Evolutionary conservation across 2,329 filamentous ascomycete species (phyloP), one percentile per base, ranked within the genome.

Genomic region (Sordariomycetes sp.): DNA sequence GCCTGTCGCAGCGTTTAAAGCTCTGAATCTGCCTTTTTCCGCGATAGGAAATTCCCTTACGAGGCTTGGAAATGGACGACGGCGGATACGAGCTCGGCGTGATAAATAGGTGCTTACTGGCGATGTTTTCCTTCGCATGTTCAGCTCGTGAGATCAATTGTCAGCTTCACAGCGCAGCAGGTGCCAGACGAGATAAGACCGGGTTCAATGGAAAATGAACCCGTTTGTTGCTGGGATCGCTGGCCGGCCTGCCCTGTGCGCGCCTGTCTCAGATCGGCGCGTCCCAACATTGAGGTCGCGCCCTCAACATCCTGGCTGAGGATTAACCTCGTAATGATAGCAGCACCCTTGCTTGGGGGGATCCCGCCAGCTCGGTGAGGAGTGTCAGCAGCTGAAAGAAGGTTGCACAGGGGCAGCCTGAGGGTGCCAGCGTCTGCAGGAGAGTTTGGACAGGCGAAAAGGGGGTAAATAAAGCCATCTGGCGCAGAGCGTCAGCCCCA

Each of bases 201-300:
- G 28, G 28, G 28, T 32, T 32, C n/a, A n/a, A n/a, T n/a, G 28
- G 28, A 32, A 32, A 32, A 4, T 32, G 28, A 32, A 32, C 28
- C 28, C 12, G 37, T 40, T 14, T 40, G 12, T 40, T 14, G 37
- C 12, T n/a, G 12, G 37, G 37, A 40, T 11, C 37, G n/a, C 37
- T 40, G 32, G 18, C 34, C 22, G 14, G 40, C 7, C 46, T 56
- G 16, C 25, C 32, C 24, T 32, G 28, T 35, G 40, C 40, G 40
- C 22, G 52, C 22, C 48, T 46, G 40, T n/a, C 43, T 46, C 25
- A 18, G 12, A 37, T 43, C n/a, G 20, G 37, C 14, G 54, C 37
- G 54, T 56, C 54, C 35, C 54, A 56, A 56, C 54, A 56, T n/a
- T 56, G 54, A n/a, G 37, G 20, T n/a, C 14, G 37, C 43, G 22